phyloP scores from a whole-genome alignment of 1,139 yeast genomes.

The Pichia terricola region DNA sequence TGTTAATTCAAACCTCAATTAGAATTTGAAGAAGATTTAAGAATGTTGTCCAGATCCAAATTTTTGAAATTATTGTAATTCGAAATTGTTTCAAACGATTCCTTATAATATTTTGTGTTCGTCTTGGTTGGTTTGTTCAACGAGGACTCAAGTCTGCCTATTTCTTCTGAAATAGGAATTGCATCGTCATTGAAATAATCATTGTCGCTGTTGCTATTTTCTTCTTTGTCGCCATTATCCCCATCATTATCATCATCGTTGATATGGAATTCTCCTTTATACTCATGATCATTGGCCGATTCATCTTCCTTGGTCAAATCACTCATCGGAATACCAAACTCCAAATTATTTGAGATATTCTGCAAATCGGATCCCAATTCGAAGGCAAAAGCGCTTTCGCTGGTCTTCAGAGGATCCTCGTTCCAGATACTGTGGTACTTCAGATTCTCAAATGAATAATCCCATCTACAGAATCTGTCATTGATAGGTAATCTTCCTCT shows the following conservation, averaged over 20 bases:
- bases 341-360: not conserved
- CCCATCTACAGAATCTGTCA: constrained; percentile 75
- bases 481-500: constrained; percentile 19
- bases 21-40: too few relatives aligned
- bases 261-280: not conserved
- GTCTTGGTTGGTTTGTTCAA: constrained; percentile 7
- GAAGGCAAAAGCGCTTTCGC: constrained; percentile 1
- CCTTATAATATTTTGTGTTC: constrained; percentile 8
- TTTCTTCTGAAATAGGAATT: not conserved
- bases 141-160: not conserved
- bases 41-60: too few relatives aligned
- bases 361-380: not conserved
- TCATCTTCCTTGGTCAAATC: not conserved
- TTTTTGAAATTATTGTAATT: not conserved
- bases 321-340: not conserved
- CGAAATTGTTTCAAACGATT: constrained; percentile 9
- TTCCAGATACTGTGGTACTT: constrained; percentile 11
- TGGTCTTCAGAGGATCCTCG: constrained; percentile 15
- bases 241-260: not conserved
- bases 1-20: too few relatives aligned
- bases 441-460: constrained; percentile 36
- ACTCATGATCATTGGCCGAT: too few relatives aligned
- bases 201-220: not conserved
- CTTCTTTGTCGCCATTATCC: too few relatives aligned
- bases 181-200: not conserved